phyloP scores from a whole-genome alignment of 1,284 basidiomycete species.

The Malassezia sympodialis region DNA sequence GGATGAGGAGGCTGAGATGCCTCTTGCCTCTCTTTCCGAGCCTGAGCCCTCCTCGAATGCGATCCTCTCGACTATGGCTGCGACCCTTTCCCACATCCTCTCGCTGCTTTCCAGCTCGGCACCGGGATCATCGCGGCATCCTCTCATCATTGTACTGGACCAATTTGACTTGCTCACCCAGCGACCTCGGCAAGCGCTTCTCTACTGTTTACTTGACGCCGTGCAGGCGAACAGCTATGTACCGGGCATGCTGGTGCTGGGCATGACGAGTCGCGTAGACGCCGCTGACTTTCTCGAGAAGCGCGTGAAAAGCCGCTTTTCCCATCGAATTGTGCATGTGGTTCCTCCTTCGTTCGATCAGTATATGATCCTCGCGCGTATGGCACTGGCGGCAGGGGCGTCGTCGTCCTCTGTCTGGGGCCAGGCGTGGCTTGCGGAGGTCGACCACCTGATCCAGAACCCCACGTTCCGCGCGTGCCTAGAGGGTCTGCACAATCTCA shows the following conservation, averaged over 20 bases:
- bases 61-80: constrained; percentile 22
- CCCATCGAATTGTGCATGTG: constrained; percentile 38
- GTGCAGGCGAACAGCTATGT: constrained; percentile 41
- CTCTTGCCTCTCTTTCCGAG: neutral
- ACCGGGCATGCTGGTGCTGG: constrained; percentile 36
- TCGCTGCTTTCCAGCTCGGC: constrained; percentile 26
- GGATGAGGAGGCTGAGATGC: constrained; percentile 21
- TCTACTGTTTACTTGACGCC: constrained; percentile 45
- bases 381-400: constrained; percentile 12
- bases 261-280: constrained; percentile 33
- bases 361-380: constrained; percentile 24
- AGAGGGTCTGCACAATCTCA: constrained; percentile 23
- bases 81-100: constrained; percentile 34
- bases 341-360: constrained; percentile 20
- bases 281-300: constrained; percentile 42
- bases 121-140: constrained; percentile 12
- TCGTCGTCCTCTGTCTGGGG: neutral
- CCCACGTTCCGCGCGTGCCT: constrained; percentile 18
- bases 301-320: constrained; percentile 43
- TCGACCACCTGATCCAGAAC: constrained; percentile 16
- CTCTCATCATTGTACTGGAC: constrained; percentile 37
- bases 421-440: neutral
- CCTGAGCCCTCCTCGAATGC: neutral
- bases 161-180: constrained; percentile 40
- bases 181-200: constrained; percentile 36